These are phyloP conservation scores for Cladophialophora immunda DNA, from an alignment of 2,329 filamentous ascomycete genomes.

Conservation along the genomic window DNA sequence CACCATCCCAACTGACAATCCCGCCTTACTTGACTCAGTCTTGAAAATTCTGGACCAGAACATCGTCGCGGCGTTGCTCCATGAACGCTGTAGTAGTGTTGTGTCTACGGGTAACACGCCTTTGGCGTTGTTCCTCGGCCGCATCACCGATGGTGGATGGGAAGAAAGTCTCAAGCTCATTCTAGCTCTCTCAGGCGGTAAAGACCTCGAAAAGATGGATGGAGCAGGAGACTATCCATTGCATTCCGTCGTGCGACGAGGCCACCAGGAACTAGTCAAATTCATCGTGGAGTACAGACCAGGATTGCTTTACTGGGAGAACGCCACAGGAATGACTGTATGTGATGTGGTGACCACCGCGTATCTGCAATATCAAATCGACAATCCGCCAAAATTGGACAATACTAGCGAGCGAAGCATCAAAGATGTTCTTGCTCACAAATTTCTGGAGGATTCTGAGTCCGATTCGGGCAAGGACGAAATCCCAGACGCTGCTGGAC, in stretches of 20 bases:
- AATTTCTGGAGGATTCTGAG: slow-evolving; percentile 20
- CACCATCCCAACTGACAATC: slow-evolving; percentile 42
- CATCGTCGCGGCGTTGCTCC: slow-evolving; percentile 48
- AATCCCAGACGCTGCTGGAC: slow-evolving; percentile 12
- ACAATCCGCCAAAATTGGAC: slow-evolving; percentile 25
- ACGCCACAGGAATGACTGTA: slow-evolving; percentile 78
- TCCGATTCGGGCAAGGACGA: slow-evolving; percentile 10
- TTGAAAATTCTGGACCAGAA: slow-evolving; percentile 69
- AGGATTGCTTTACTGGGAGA: slow-evolving; percentile 73
- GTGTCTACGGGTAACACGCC: slow-evolving; percentile 67
- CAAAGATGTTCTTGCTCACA: slow-evolving; percentile 15
- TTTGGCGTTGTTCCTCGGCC: slow-evolving; percentile 65
- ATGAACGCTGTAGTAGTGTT: slow-evolving; percentile 57
- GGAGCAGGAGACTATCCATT: slow-evolving; percentile 55
- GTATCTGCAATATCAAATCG: slow-evolving; percentile 44
- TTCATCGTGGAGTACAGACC: slow-evolving; percentile 69
- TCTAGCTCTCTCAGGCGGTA: slow-evolving; percentile 64
- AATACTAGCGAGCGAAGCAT: slow-evolving; percentile 13
- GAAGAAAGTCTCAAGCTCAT: slow-evolving; percentile 55
- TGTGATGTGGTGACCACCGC: slow-evolving; percentile 71
- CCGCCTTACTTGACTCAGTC: slow-evolving; percentile 63
- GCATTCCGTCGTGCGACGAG: slow-evolving; percentile 48
- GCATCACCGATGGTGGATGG: slow-evolving; percentile 31
- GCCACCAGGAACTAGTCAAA: slow-evolving; percentile 59
- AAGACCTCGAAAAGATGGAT: slow-evolving; percentile 57